Evolutionary conservation across 768 basidiomycete species (phyloP), one percentile per base, ranked within the genome.

Genomic region (Tremella fuciformis): DNA sequence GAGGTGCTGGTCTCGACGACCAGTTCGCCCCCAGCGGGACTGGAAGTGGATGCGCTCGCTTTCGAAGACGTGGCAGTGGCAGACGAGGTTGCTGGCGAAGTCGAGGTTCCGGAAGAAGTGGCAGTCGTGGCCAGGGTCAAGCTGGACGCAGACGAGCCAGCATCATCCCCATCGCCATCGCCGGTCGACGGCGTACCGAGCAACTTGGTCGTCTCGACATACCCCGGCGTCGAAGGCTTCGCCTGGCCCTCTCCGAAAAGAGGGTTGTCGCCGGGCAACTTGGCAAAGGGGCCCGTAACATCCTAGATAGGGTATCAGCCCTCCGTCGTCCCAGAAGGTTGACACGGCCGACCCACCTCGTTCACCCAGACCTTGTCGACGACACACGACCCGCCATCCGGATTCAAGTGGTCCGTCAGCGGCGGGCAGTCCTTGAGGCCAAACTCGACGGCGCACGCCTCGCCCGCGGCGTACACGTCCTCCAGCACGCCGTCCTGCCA

Each of bases 251-350:
- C 19, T 26, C 57, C 55, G 50, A 47, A 71, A 6, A 64, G 22
- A 7, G 69, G 64, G 50, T 71, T 71, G 50, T 71, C 62, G 9
- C 69, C 69, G 6, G 69, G 69, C 21, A 71, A 53, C 25, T 62
- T 63, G 42, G 58, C 38, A 18, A 70, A 39, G 1, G 59, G 50
- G 9, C 26, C 48, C 13, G 46, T 54, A 7, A 40, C 37, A 42
- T 60, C 66, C 21, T 62, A 29, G n/a, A n/a, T n/a, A n/a, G n/a
- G n/a, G n/a, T n/a, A n/a, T n/a, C n/a, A n/a, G n/a, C n/a, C n/a
- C n/a, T n/a, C n/a, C n/a, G n/a, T n/a, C n/a, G n/a, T n/a, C n/a
- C n/a, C n/a, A n/a, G n/a, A n/a, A 61, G 3, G 9, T 50, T 22
- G 42, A 48, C 4, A 46, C 42, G 16, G n/a, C 16, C 16, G 2